Conservation (phyloP, 2,329 filamentous ascomycete species). For the Talaromyces sp. region DNA sequence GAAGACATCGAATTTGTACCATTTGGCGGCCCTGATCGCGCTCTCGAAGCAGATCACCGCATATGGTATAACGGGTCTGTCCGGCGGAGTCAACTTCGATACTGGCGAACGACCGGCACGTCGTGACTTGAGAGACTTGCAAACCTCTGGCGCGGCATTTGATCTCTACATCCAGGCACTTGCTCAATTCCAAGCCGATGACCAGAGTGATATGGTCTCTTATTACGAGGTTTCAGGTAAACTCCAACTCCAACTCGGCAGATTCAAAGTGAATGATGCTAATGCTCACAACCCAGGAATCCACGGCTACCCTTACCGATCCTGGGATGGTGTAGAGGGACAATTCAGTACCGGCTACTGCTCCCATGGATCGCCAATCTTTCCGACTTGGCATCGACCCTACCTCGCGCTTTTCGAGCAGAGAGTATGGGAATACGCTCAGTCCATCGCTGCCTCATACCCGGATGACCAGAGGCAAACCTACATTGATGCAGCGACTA, state of each 20-base stretch:
- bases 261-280: background rate
- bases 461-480: conserved; percentile 46
- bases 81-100: conserved; percentile 25
- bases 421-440: conserved; percentile 38
- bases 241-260: background rate
- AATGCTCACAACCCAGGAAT: conserved; percentile 55
- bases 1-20: conserved; percentile 2
- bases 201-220: conserved; percentile 63
- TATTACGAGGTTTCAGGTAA: conserved; percentile 76
- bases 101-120: conserved; percentile 45
- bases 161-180: conserved; percentile 75
- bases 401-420: conserved; percentile 64
- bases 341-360: conserved; percentile 67
- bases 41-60: background rate
- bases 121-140: conserved; percentile 65
- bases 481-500: conserved; percentile 46
- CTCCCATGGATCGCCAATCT: conserved; percentile 70
- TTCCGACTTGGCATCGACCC: conserved; percentile 79
- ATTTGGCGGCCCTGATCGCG: background rate
- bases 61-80: conserved; percentile 26
- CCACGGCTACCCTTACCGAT: conserved; percentile 67
- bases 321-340: conserved; percentile 55
- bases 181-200: conserved; percentile 65
- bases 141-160: conserved; percentile 59
- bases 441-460: conserved; percentile 39